phyloP scores from a whole-genome alignment of 1,139 yeast genomes.

The Saccharomyces hybrid region DNA sequence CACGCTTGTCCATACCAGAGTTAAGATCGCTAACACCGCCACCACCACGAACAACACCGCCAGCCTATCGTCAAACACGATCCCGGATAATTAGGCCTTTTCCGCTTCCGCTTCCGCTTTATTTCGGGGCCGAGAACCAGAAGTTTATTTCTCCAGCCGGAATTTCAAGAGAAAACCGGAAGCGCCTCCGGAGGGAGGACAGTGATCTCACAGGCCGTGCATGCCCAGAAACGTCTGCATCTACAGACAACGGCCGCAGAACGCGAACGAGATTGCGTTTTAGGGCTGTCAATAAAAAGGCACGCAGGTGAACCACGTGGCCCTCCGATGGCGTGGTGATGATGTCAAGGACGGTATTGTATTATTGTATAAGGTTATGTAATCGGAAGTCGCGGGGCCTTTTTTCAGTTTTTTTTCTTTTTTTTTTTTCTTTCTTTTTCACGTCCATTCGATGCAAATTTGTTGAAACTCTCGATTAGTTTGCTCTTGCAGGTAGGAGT shows the following conservation, averaged over 20 bases:
- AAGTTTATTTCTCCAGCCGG: not conserved
- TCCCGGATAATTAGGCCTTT: not conserved
- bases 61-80: not conserved
- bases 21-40: constrained; percentile 13
- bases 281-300: not conserved
- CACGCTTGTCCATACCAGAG: constrained; percentile 37
- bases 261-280: not conserved
- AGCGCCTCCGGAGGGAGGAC: not conserved
- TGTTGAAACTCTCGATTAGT: not conserved
- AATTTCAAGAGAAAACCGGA: not conserved
- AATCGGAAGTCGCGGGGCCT: not conserved
- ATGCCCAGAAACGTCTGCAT: not conserved
- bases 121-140: not conserved
- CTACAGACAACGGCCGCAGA: not conserved
- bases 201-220: not conserved
- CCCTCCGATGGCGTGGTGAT: not conserved
- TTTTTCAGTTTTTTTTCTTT: not conserved
- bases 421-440: not conserved
- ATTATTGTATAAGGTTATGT: not conserved
- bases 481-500: too few relatives aligned
- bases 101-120: not conserved
- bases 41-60: not conserved
- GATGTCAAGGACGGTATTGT: not conserved
- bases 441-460: not conserved
- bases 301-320: not conserved